phyloP scores from a whole-genome alignment of 768 basidiomycete genomes.

The Tricholoma terreum region DNA sequence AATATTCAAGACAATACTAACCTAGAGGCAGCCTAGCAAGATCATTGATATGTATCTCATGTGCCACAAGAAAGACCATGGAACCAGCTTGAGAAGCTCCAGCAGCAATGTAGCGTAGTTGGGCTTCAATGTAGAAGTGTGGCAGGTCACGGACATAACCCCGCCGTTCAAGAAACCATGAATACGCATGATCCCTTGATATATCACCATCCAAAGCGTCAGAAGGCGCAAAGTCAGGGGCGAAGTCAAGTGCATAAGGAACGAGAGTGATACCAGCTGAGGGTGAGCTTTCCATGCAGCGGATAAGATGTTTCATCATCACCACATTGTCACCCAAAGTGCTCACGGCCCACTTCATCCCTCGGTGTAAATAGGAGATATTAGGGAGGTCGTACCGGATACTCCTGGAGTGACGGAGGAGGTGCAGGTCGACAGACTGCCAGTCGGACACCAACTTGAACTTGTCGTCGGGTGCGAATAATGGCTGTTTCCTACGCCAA shows the following conservation, averaged over 20 bases:
- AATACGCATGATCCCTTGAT: neutral
- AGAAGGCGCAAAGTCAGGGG: too few relatives aligned
- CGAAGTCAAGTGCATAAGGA: neutral
- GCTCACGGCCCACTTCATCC: neutral
- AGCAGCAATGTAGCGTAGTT: neutral
- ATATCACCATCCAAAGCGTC: too few relatives aligned
- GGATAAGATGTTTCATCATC: neutral
- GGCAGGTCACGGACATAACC: neutral
- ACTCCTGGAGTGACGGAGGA: neutral
- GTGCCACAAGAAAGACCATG: neutral
- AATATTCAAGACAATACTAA: neutral
- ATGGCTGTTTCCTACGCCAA: neutral
- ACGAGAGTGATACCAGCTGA: neutral
- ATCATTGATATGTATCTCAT: neutral
- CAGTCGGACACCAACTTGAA: neutral
- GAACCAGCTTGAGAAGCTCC: neutral
- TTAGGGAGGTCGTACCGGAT: too few relatives aligned
- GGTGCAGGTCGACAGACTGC: neutral
- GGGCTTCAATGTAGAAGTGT: neutral
- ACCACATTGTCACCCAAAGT: neutral
- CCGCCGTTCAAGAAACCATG: neutral
- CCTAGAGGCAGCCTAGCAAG: neutral
- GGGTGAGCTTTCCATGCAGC: neutral
- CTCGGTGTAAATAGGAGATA: neutral
- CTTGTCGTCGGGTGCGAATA: neutral